Evolutionary conservation across 495 filamentous ascomycete genomes (phyloP), one percentile per base, ranked within the genome.

Genomic region (Haplographium delicatum): DNA sequence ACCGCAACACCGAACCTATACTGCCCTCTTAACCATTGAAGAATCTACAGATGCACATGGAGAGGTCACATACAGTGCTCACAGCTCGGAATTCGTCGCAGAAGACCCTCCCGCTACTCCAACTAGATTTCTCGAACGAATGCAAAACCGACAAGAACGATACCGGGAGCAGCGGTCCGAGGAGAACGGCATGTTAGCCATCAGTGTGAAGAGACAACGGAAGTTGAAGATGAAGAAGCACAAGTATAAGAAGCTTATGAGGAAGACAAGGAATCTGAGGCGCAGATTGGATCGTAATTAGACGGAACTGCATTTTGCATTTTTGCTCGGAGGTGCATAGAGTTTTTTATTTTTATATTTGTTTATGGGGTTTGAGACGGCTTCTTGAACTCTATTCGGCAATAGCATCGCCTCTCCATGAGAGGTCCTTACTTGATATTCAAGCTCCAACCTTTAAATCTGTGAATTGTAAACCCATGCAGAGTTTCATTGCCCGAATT

Each of bases 221-320:
- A 89, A 87, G 70, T 70, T 91, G 65, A 95, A 91, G 81, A 98
- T 98, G 91, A 98, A 98, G 88, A 98, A 97, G 78, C 91, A 97
- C 74, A 98, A 98, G 81, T 94, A 95, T 68, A 97, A 96, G 91
- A 97, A 97, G 81, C 75, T 99, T 53, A 87, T 95, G 86, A 84
- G 80, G 74, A 77, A 81, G 69, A 99, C 94, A 60, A 80, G 91
- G 63, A 94, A 88, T 63, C 62, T 89, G 74, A 83, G 94, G 65
- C 82, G 90, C 60, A 93, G 87, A 72, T 73, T 95, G 62, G 93
- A 95, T 61, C 68, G 80, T 16, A 59, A 53, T 47, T 63, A 63
- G 57, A 63, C 16, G 40, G 35, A 15, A 16, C 7, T 16, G 31
- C 15, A 26, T 35, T 34, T 20, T 47, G 2, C 19, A 31, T 33